These are phyloP conservation scores for Halenospora varia DNA, from an alignment of 495 filamentous ascomycete genomes.

Conservation along the genomic window DNA sequence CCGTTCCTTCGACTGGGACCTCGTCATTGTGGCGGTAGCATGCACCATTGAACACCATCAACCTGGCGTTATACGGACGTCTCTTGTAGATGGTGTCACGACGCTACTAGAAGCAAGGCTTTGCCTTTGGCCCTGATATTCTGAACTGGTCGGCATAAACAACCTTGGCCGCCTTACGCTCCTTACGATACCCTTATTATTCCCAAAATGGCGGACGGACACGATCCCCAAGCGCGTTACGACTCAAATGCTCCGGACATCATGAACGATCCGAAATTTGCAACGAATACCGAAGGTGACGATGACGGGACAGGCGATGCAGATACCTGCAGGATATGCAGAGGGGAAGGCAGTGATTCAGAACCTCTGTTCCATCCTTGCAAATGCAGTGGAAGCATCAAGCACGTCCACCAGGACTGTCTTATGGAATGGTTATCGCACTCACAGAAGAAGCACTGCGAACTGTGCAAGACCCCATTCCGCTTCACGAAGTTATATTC, in stretches of 20 bases:
- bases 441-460: conserved; percentile 98
- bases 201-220: conserved; percentile 4
- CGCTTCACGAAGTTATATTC: conserved; percentile 97
- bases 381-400: conserved; percentile 98
- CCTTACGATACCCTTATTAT: too few species aligned
- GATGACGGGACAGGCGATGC: conserved; percentile 40
- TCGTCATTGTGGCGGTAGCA: neutral
- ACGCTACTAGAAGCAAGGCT: conserved; percentile 14
- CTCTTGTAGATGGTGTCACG: conserved; percentile 19
- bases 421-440: conserved; percentile 98
- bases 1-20: too few species aligned
- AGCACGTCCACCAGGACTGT: conserved; percentile 95
- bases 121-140: conserved; percentile 22
- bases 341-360: conserved; percentile 76
- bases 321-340: conserved; percentile 93
- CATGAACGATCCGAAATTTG: conserved; percentile 63
- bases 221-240: neutral
- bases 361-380: conserved; percentile 96
- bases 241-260: conserved; percentile 41
- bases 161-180: too few species aligned
- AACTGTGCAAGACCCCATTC: conserved; percentile 97
- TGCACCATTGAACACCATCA: neutral
- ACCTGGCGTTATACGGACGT: neutral
- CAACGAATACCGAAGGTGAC: conserved; percentile 23
- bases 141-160: too few species aligned